Percentiles rank a stretch among this genome's conserved stretches.
These are phyloP conservation scores for Ceratobasidium sp. DNA, from an alignment of 1,284 basidiomycete genomes.

Conservation along the genomic window DNA sequence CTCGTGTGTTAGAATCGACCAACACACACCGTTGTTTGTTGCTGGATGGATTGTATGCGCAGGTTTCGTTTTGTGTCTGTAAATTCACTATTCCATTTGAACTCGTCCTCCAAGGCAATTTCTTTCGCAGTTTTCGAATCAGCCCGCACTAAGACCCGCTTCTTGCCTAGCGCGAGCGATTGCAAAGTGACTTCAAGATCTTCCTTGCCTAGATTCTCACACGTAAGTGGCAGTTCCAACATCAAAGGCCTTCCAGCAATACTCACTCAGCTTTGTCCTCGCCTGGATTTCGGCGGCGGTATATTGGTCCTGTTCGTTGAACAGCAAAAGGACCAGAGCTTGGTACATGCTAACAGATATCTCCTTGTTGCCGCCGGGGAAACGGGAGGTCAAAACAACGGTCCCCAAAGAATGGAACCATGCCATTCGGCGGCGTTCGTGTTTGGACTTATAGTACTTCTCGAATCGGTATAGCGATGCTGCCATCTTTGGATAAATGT, in stretches of 20 bases:
- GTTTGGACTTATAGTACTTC: slow-evolving; percentile 76
- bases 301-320: slow-evolving; percentile 67
- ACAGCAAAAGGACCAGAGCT: slow-evolving; percentile 86
- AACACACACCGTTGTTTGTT: slow-evolving; percentile 80
- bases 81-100: slow-evolving; percentile 85
- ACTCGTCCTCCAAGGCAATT: slow-evolving; percentile 77
- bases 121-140: slow-evolving; percentile 85
- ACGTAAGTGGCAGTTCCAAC: not conserved
- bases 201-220: slow-evolving; percentile 61
- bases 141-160: slow-evolving; percentile 75
- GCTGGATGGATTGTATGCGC: slow-evolving; percentile 96
- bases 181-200: slow-evolving; percentile 88
- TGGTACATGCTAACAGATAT: slow-evolving; percentile 92
- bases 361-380: slow-evolving; percentile 80
- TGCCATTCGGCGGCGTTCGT: slow-evolving; percentile 73
- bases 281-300: slow-evolving; percentile 62
- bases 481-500: slow-evolving; percentile 65
- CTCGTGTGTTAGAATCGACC: not conserved
- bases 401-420: slow-evolving; percentile 88
- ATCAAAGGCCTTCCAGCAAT: not conserved
- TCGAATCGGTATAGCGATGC: slow-evolving; percentile 67
- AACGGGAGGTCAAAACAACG: slow-evolving; percentile 72
- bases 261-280: slow-evolving; percentile 54
- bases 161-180: slow-evolving; percentile 89
- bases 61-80: slow-evolving; percentile 81